Evolutionary conservation across 805 yeast genomes (phyloP).

Genomic region (Saccharomyces jurei): DNA sequence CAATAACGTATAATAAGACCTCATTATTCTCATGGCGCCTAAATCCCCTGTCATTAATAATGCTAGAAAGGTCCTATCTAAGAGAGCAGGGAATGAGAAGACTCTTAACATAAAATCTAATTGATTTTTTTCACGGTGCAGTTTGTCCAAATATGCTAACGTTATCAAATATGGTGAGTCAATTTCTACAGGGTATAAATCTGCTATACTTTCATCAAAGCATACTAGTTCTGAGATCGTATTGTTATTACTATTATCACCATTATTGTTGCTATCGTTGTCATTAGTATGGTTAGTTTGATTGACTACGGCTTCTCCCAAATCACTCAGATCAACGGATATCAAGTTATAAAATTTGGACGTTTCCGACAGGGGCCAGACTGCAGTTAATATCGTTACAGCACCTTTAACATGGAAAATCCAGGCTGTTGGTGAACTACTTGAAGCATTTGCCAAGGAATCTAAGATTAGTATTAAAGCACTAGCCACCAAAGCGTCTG

Average conservation of each 20-base stretch:
- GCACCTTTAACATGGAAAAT: constrained; percentile 95
- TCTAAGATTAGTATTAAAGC: constrained; percentile 87
- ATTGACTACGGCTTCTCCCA: constrained; percentile 51
- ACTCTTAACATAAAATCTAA: constrained; percentile 80
- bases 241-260: constrained; percentile 25
- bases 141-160: constrained; percentile 74
- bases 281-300: neutral
- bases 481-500: constrained; percentile 89
- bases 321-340: constrained; percentile 82
- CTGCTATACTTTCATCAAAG: constrained; percentile 78
- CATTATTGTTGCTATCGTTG: neutral
- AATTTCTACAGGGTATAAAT: constrained; percentile 76
- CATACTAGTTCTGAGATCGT: constrained; percentile 57
- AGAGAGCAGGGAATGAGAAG: constrained; percentile 87
- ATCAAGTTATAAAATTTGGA: constrained; percentile 62
- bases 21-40: constrained; percentile 84
- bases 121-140: constrained; percentile 73
- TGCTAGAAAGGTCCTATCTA: constrained; percentile 73
- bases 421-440: constrained; percentile 84
- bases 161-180: constrained; percentile 82
- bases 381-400: constrained; percentile 89
- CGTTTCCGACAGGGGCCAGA: constrained; percentile 76
- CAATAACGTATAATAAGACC: constrained; percentile 74
- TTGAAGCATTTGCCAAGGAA: constrained; percentile 85
- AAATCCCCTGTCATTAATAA: constrained; percentile 77